Evolutionary conservation across 2,329 filamentous ascomycete species (phyloP).

Genomic region (Fusarium sp.): DNA sequence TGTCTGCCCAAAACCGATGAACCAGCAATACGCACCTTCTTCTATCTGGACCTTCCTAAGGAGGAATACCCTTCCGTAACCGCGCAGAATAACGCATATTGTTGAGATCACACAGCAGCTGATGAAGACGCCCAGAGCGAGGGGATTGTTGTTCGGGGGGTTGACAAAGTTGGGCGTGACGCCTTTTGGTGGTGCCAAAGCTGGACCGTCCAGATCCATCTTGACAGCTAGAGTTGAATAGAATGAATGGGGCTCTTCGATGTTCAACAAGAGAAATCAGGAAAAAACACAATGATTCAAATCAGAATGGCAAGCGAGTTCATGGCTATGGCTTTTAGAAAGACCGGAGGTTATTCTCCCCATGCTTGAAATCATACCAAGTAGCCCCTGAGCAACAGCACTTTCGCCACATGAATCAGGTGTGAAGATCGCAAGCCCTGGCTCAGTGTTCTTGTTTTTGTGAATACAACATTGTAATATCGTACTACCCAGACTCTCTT

Average conservation of each 20-base stretch:
- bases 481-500: not conserved
- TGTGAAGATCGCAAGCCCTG: not conserved
- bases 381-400: not conserved
- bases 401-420: not conserved
- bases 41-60: not conserved
- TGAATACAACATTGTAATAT: not conserved
- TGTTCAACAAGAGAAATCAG: not conserved
- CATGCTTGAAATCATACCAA: not conserved
- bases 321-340: not conserved
- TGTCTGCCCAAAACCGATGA: not conserved
- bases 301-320: not conserved
- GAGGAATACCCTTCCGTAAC: not conserved
- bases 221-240: not conserved
- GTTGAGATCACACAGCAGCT: not conserved
- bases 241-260: not conserved
- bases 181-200: not conserved
- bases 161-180: not conserved
- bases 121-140: not conserved
- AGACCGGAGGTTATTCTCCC: not conserved
- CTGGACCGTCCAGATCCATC: not conserved
- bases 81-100: not conserved
- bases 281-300: not conserved
- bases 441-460: not conserved
- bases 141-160: not conserved
- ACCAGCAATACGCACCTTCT: not conserved